Evolutionary conservation across 2,329 filamentous ascomycete genomes (phyloP), one percentile per base, ranked within the genome.

Genomic region (Aspergillus sp.): DNA sequence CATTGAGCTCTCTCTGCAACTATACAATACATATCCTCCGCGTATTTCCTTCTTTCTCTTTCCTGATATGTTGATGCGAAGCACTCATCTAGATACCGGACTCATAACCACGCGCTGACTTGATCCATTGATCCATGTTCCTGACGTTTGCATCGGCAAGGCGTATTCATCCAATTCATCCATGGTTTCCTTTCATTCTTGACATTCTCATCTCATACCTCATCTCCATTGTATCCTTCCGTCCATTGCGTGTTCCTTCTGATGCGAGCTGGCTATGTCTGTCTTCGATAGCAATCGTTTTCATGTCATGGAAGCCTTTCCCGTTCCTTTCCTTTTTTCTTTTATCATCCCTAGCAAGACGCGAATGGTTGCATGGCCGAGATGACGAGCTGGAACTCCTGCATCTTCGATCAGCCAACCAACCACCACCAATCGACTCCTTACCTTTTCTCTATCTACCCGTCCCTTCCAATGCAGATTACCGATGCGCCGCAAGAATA

Each of bases 101-200:
- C 48, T 3, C 21, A 23, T 46, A 43, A 50, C n/a, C 40, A 45
- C 50, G 19, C 40, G 47, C 45, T 53, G 58, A 42, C 53, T 49
- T 58, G 54, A 57, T 16, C 44, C 44, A 21, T 42, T n/a, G 11
- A 44, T 45, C 52, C 53, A 56, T 59, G 46, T 58, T 53, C 38
- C 57, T 51, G 50, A 57, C 58, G 52, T 59, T 56, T 60, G 59
- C 59, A 61, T 61, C 58, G 51, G 53, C 58, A 57, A 54, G 59
- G 59, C 58, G 59, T 60, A 58, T 57, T 58, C 52, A 45, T 53
- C 55, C 52, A 56, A 53, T 57, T 38, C 34, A 48, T 20, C 50
- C 10, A 50, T 46, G 47, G 14, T 41, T 34, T 50, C 47, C 45
- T 46, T 53, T 45, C 36, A 19, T 44, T 34, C 38, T 43, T 41